Conservation (phyloP, 345 rosid genomes). For the Rhodamnia rubescens region DNA sequence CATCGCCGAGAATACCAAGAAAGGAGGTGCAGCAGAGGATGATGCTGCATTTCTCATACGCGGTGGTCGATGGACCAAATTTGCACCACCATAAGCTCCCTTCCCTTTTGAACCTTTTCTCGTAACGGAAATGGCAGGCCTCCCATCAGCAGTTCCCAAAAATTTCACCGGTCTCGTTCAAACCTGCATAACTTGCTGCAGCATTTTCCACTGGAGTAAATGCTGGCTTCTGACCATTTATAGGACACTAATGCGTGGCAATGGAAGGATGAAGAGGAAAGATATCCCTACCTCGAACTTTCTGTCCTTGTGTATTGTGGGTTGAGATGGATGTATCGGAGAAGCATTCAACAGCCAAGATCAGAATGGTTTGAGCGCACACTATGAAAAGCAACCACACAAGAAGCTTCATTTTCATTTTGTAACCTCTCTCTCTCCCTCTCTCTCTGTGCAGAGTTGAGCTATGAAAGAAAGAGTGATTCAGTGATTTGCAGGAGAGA, state of each 20-base stretch:
- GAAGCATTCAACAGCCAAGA: slow-evolving; percentile 1
- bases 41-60: slow-evolving; percentile 1
- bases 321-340: background rate
- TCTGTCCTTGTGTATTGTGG: background rate
- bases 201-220: background rate
- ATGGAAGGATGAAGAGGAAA: background rate
- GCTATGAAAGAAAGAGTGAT: background rate
- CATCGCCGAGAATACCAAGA: background rate
- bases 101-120: slow-evolving; percentile 12
- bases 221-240: background rate
- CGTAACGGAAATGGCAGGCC: background rate
- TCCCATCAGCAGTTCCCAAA: background rate
- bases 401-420: slow-evolving; percentile 8
- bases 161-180: background rate
- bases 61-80: slow-evolving; percentile 5
- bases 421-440: background rate
- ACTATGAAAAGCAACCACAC: slow-evolving; percentile 7
- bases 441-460: background rate
- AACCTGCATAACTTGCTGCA: slow-evolving; percentile 1
- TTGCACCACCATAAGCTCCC: slow-evolving; percentile 21
- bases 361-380: slow-evolving; percentile 2
- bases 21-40: background rate
- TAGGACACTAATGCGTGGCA: background rate
- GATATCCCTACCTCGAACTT: slow-evolving; percentile 7
- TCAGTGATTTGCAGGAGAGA: background rate